These are phyloP conservation scores for Piper betle DNA, from an alignment of 164 flowering plant species.

Conservation along the genomic window DNA sequence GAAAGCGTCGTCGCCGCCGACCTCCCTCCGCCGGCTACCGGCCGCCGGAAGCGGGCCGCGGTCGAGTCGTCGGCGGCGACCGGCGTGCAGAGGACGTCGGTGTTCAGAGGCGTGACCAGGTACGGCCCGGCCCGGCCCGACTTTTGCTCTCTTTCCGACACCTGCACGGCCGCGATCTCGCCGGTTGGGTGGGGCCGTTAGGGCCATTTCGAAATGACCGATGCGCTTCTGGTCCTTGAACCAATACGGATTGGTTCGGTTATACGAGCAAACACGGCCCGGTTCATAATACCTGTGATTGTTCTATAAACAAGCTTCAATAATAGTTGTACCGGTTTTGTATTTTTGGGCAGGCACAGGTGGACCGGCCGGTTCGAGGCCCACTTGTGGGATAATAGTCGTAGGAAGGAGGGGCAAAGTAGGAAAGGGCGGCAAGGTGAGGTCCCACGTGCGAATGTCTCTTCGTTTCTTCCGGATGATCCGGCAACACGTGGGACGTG, in stretches of 20 bases:
- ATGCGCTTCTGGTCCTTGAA: neutral
- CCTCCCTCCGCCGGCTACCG: neutral
- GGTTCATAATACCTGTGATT: neutral
- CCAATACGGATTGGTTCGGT: neutral
- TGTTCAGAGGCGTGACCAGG: slow-evolving; percentile 1
- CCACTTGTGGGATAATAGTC: slow-evolving; percentile 7
- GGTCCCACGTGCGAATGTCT: neutral
- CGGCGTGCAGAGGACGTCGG: neutral
- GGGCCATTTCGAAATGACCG: neutral
- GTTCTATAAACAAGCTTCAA: no score
- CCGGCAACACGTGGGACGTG: no score
- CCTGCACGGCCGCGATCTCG: neutral
- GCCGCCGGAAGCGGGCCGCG: neutral
- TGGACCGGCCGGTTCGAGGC: slow-evolving; percentile 10
- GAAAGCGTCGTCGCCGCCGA: neutral
- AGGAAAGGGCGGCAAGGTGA: slow-evolving; percentile 8
- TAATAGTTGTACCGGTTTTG: neutral
- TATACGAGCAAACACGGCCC: neutral
- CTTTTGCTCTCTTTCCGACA: neutral
- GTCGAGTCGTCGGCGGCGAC: neutral
- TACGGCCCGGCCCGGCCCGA: neutral
- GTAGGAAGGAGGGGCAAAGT: slow-evolving; percentile 5
- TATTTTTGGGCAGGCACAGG: slow-evolving; percentile 3
- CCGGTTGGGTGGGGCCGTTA: neutral
- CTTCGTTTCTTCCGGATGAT: no score